Conservation (phyloP, 805 yeast species). For the Kuraishia piskuri region DNA sequence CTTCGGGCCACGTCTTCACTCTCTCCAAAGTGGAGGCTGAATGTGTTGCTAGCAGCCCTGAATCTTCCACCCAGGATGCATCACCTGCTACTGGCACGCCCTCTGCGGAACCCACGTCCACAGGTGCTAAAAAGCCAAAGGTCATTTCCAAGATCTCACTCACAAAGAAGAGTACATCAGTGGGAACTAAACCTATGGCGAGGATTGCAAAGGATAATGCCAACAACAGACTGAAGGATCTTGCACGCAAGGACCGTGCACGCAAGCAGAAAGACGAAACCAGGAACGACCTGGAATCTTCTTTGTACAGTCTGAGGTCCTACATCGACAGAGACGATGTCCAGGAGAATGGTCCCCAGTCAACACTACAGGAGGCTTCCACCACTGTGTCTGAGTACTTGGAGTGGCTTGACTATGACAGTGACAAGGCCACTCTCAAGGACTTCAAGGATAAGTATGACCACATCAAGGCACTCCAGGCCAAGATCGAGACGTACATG, state of each 20-base stretch:
- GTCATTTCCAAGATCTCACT: conserved; percentile 7
- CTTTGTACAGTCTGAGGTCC: conserved; percentile 62
- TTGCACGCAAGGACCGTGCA: conserved; percentile 48
- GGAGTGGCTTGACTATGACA: conserved; percentile 76
- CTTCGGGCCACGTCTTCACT: conserved; percentile 41
- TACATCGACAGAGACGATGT: conserved; percentile 49
- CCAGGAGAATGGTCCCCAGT: conserved; percentile 28
- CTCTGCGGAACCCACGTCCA: conserved; percentile 10
- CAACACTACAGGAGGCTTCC: conserved; percentile 27
- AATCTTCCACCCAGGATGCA: conserved; percentile 7
- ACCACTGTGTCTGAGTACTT: conserved; percentile 36
- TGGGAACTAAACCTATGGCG: conserved; percentile 40
- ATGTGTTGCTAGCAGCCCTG: conserved; percentile 24
- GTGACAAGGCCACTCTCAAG: conserved; percentile 37
- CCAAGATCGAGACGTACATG: conserved; percentile 27
- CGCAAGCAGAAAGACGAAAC: conserved; percentile 46
- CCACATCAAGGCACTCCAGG: conserved; percentile 18
- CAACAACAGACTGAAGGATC: conserved; percentile 36
- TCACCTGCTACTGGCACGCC: conserved; percentile 8
- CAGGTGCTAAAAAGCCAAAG: conserved; percentile 13
- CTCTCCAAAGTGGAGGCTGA: conserved; percentile 34
- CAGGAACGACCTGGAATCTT: conserved; percentile 63
- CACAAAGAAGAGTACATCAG: conserved; percentile 22
- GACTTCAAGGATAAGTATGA: conserved; percentile 29
- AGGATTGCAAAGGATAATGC: conserved; percentile 36